A percentile compares a stretch with the other conserved stretches of the same genome.
These are phyloP conservation scores for Dendrobium officinale DNA, from an alignment of 106 monocot genomes.

Conservation along the genomic window DNA sequence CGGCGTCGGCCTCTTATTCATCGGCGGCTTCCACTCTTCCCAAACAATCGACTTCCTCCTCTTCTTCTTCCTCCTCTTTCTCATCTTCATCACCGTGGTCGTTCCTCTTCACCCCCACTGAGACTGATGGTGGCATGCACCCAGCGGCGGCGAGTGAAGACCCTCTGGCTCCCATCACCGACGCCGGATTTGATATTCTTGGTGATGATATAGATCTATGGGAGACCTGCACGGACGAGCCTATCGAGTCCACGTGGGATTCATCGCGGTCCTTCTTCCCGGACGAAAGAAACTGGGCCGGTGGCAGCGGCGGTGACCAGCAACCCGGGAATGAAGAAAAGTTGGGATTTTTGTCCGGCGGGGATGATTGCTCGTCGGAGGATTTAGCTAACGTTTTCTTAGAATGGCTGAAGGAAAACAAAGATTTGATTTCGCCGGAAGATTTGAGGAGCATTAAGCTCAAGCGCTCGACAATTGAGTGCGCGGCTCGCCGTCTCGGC, in stretches of 20 bases:
- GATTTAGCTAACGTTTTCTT: constrained; percentile 64
- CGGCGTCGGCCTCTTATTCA: constrained; percentile 20
- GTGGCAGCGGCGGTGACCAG: background rate
- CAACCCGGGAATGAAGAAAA: background rate
- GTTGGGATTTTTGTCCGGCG: background rate
- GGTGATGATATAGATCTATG: too few species aligned
- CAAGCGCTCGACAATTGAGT: constrained; percentile 62
- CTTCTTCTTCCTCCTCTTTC: background rate
- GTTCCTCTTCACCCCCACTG: too few species aligned
- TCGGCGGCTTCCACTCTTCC: constrained; percentile 21
- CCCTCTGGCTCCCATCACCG: constrained; percentile 9
- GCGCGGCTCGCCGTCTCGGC: constrained; percentile 43
- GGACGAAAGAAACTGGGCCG: constrained; percentile 5
- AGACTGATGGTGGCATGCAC: background rate
- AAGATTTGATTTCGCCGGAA: constrained; percentile 63
- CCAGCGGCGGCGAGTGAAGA: background rate
- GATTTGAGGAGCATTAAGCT: constrained; percentile 78
- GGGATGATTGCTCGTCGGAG: background rate
- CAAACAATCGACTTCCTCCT: background rate
- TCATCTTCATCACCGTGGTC: too few species aligned
- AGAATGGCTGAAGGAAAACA: constrained; percentile 83
- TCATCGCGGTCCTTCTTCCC: background rate
- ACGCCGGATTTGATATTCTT: constrained; percentile 6
- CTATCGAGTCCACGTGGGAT: constrained; percentile 13
- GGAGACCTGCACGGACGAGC: constrained; percentile 6